phyloP scores from a whole-genome alignment of 148 eudicot species.

The Fagopyrum tataricum region DNA sequence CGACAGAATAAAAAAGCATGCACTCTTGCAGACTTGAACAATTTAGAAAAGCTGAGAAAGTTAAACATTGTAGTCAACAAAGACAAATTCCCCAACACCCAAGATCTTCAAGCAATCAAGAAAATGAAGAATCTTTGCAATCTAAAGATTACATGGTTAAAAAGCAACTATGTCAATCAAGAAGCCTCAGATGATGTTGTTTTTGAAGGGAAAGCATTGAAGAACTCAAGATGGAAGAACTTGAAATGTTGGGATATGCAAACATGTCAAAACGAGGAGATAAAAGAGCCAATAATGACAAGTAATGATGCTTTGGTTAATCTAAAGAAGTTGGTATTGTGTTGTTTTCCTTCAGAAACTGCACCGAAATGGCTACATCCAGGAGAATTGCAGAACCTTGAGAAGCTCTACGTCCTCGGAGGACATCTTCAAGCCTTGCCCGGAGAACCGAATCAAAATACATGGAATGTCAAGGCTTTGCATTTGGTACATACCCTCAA shows the following conservation, averaged over 20 bases:
- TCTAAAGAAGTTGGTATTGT: constrained; percentile 32
- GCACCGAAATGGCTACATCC: constrained; percentile 16
- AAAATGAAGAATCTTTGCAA: not conserved
- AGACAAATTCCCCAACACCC: constrained; percentile 15
- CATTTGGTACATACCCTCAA: not conserved
- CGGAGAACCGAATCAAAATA: not conserved
- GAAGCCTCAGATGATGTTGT: too few species aligned
- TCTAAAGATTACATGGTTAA: not conserved
- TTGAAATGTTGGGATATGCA: constrained; percentile 4
- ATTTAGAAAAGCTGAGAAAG: constrained; percentile 19
- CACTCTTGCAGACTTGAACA: constrained; percentile 26
- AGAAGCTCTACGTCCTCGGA: constrained; percentile 38
- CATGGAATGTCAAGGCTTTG: constrained; percentile 25
- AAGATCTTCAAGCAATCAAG: not conserved
- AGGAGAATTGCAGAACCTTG: constrained; percentile 3
- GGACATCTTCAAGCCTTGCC: constrained; percentile 27
- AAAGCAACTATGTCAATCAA: not conserved
- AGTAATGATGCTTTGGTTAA: not conserved
- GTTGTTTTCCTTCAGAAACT: not conserved
- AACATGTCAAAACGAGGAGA: constrained; percentile 24
- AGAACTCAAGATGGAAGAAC: not conserved
- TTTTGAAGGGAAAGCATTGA: not conserved
- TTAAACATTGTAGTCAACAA: constrained; percentile 27
- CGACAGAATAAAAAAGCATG: constrained; percentile 14
- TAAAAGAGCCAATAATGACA: not conserved